Evolutionary conservation across 2,329 filamentous ascomycete species (phyloP), one percentile per base, ranked within the genome.

Genomic region (Fusarium subglutinans): DNA sequence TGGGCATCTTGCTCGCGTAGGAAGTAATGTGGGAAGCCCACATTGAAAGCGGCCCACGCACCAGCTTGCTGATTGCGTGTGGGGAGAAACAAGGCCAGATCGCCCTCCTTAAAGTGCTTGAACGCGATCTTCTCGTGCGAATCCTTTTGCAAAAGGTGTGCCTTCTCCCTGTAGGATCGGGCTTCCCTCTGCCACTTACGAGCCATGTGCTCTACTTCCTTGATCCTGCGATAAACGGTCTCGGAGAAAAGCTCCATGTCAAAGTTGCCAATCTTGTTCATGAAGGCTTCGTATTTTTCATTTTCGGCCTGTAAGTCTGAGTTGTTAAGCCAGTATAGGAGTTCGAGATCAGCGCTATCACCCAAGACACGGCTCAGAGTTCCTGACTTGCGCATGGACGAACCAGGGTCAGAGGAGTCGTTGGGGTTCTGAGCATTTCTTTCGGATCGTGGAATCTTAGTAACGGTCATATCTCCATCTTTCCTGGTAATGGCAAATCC

Each of bases 11-110:
- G 93, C 82, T 99, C 96, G 41, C 95, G 93, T 6, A 99, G 87
- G 84, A 99, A 99, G 84, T 96, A 98, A 81, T 99, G 96, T 14
- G 96, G 96, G 69, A 96, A 97, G 3, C 95, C 96, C 38, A 99
- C 94, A 78, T 99, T 99, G 88, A 99, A 99, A 2, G 96, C 96
- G 10, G 96, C 96, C 96, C 96, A 99, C 2, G 96, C 96, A 22
- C 96, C 93, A 9, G 95, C 96, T 43, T 93, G 94, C 83, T 98
- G 95, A 80, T 98, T 98, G 41, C 96, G 89, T 1, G 96, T 99
- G 1, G 96, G 96, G 45, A 99, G 85, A 85, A 99, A 99, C 5
- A 99, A 83, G 18, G 96, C 96, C 20, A 99, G 87, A 79, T 99
- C 96, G 13, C 96, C 96, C 82, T 98, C 95, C 80, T 98, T 98